Conservation (phyloP, 2,329 filamentous ascomycete genomes). For the Cyphellophora europaea region DNA sequence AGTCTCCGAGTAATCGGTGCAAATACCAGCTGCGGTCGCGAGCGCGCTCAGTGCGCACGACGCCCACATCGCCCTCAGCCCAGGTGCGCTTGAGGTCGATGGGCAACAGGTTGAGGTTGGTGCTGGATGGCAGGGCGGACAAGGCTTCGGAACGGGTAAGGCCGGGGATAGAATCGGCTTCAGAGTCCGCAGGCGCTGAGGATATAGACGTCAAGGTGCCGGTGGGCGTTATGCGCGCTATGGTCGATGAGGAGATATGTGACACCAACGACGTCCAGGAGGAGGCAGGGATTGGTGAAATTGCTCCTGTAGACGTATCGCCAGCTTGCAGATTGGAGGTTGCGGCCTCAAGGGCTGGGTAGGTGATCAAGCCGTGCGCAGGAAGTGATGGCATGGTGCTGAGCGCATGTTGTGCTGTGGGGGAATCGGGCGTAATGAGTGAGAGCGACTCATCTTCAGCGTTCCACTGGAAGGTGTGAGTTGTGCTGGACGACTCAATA, state of each 20-base stretch:
- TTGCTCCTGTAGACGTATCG: not conserved
- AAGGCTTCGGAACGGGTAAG: constrained; percentile 24
- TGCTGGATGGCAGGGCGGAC: constrained; percentile 24
- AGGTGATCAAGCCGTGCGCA: constrained; percentile 12
- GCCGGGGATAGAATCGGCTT: constrained; percentile 45
- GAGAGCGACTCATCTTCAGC: constrained; percentile 26
- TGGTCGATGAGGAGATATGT: constrained; percentile 32
- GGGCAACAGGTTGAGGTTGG: constrained; percentile 45
- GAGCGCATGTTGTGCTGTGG: constrained; percentile 38
- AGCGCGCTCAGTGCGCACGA: constrained; percentile 53
- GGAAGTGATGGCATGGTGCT: constrained; percentile 45
- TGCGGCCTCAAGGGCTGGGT: constrained; percentile 13
- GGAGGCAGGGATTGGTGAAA: not conserved
- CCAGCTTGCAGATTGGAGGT: constrained; percentile 9
- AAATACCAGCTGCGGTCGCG: constrained; percentile 55
- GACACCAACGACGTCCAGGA: constrained; percentile 44
- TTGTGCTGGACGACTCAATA: constrained; percentile 16
- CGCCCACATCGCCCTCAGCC: constrained; percentile 50
- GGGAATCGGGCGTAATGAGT: constrained; percentile 21
- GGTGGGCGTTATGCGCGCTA: constrained; percentile 10
- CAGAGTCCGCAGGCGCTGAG: constrained; percentile 45
- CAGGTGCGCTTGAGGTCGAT: constrained; percentile 55
- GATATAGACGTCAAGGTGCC: constrained; percentile 46
- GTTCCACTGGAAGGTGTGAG: constrained; percentile 47
- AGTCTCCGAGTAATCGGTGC: constrained; percentile 38